Evolutionary conservation across 306 rosid genomes (phyloP).

Genomic region (Oxytropis ochrocephala): DNA sequence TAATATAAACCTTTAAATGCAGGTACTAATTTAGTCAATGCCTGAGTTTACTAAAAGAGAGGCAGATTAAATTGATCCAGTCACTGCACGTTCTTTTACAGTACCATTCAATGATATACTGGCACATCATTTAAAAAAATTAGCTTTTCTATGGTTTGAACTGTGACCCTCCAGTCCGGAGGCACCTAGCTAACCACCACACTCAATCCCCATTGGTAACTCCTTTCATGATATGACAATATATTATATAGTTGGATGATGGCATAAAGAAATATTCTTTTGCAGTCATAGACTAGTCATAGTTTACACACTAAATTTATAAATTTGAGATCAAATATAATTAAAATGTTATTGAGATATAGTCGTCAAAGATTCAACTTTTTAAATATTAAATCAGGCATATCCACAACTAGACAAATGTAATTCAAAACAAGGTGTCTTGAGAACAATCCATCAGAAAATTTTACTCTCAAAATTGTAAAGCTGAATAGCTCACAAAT

Average conservation of each 20-base stretch:
- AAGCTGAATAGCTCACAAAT: background rate
- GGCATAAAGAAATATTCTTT: background rate
- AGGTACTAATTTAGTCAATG: background rate
- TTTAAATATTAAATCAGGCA: background rate
- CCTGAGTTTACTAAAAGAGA: background rate
- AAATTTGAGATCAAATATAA: background rate
- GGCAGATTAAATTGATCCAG: background rate
- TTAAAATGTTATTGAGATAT: background rate
- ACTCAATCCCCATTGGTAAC: background rate
- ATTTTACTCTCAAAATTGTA: background rate
- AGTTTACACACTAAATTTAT: background rate
- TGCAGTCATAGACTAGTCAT: background rate
- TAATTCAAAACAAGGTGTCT: background rate
- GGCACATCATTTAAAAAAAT: background rate
- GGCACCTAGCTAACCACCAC: background rate
- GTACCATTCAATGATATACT: background rate
- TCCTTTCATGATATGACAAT: background rate
- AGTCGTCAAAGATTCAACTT: background rate
- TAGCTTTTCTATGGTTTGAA: background rate
- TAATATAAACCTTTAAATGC: background rate
- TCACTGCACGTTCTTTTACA: background rate
- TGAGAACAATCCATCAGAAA: background rate
- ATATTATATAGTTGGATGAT: background rate
- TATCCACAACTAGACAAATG: background rate
- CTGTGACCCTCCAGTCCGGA: background rate